Base-by-base conservation (phyloP, 2,329 filamentous ascomycete species). In the Ilyonectria mors-panacis region DNA sequence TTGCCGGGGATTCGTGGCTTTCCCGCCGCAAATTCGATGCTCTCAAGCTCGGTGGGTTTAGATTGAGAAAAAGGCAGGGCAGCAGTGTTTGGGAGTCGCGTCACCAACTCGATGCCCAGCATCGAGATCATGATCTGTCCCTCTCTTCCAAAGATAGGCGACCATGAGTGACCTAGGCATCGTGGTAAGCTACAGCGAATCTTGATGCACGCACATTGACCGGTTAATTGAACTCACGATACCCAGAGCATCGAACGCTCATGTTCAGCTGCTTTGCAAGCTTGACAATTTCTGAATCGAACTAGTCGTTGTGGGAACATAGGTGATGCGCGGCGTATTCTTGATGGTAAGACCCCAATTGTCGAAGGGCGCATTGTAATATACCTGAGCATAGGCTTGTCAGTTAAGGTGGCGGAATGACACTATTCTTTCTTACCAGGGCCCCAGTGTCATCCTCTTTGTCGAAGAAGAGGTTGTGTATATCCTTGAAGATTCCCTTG, bases 181-280 rank as follows among this genome's bases (percentile, higher is more conserved):
- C n/a, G 51, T n/a, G 13, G 6, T 21, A 7, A 26, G 17, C 23
- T 19, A 26, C 4, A 26, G 5, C 4, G 26, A n/a, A 12, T 15
- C 37, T 15, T 1, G 6, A 15, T 15, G 5, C 17, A 26, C 8
- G 5, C 17, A 26, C 8, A 30, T 33, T 23, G 12, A n/a, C 7
- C 19, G 6, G 39, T 28, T 2, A 8, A 26, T 28, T 26, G 19
- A 21, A 61, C 56, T 30, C 45, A 65, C 65, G 61, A 35, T 61
- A 68, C 28, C 65, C 65, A 19, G 65, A 54, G 2, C 53, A 59
- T 33, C 65, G 58, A 28, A 68, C 65, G n/a, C 61, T 63, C 61
- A 61, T 61, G 21, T 62, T 65, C 2, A 50, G 17, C 21, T 48
- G 13, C n/a, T 42, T 55, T 3, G 61, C 65, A 17, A 47, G 37